Conservation (phyloP, 169 alveolate species). For the Babesia microti region DNA sequence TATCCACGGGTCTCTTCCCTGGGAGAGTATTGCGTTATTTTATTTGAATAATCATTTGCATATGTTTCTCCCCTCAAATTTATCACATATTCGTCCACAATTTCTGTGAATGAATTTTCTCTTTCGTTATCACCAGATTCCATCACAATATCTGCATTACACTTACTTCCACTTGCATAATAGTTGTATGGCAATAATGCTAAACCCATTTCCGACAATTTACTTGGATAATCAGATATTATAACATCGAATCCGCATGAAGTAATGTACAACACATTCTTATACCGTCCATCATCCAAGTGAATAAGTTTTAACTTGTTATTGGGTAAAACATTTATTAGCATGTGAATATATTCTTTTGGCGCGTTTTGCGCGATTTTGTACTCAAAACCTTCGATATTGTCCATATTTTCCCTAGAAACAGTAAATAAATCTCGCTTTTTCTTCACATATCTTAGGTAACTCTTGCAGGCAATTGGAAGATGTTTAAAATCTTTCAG, state of each 20-base stretch:
- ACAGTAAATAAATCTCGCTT: no score
- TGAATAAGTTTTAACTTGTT: constrained; percentile 45
- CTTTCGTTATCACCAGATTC: background rate
- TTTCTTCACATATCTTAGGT: no score
- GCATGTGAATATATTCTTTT: constrained; percentile 1
- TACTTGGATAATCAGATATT: constrained; percentile 38
- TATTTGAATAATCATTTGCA: constrained; percentile 8
- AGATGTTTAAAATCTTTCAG: no score
- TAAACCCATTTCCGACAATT: constrained; percentile 31
- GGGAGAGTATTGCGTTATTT: constrained; percentile 30
- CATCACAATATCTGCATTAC: constrained; percentile 11
- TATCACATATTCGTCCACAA: constrained; percentile 11
- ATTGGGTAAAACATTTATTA: constrained; percentile 5
- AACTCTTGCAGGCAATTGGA: no score
- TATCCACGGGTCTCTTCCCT: constrained; percentile 44
- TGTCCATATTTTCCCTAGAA: no score
- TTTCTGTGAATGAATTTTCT: constrained; percentile 3
- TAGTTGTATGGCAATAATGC: constrained; percentile 22
- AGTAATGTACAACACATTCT: constrained; percentile 43
- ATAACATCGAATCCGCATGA: constrained; percentile 46
- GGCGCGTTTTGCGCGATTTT: constrained; percentile 8
- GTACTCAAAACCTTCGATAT: no score
- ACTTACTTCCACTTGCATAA: background rate
- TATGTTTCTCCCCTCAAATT: constrained; percentile 40
- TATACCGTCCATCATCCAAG: constrained; percentile 37